Conservation (phyloP, 805 yeast genomes). For the Ogataea methanolica region DNA sequence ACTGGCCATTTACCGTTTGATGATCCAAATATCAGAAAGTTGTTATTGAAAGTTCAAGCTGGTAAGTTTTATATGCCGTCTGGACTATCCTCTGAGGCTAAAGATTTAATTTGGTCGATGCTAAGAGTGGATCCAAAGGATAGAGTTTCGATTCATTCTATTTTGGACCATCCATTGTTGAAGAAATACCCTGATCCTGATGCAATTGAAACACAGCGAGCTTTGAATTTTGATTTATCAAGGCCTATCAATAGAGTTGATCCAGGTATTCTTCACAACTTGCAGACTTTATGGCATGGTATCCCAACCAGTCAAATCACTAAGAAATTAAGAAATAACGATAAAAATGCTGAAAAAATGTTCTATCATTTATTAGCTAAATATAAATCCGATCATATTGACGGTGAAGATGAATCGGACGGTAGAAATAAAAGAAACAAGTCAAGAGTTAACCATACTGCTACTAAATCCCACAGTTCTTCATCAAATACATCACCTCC, state of each 20-base stretch:
- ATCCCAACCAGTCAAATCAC: constrained; percentile 34
- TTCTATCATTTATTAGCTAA: constrained; percentile 31
- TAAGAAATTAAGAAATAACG: constrained; percentile 21
- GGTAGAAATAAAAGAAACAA: constrained; percentile 13
- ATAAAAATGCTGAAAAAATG: constrained; percentile 31
- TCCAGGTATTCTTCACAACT: constrained; percentile 46
- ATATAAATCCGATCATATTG: constrained; percentile 27
- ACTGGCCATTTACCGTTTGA: constrained; percentile 84
- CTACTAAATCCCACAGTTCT: too few relatives aligned
- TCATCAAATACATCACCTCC: background rate
- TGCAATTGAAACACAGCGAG: constrained; percentile 13
- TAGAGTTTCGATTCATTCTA: constrained; percentile 64
- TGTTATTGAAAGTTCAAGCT: constrained; percentile 69
- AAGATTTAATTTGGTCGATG: constrained; percentile 60
- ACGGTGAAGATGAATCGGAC: constrained; percentile 11
- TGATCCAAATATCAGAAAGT: constrained; percentile 70
- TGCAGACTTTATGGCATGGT: constrained; percentile 56
- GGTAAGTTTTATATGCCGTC: constrained; percentile 73
- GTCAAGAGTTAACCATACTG: background rate
- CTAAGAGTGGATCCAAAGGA: constrained; percentile 64
- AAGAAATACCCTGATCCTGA: constrained; percentile 45
- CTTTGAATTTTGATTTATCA: constrained; percentile 20
- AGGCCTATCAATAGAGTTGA: constrained; percentile 35
- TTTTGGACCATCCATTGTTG: constrained; percentile 55
- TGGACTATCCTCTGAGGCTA: constrained; percentile 59